A percentile compares a stretch with the other conserved stretches of the same genome.
Conservation (phyloP, 2,329 filamentous ascomycete species). For the Colletotrichum theobromicola region DNA sequence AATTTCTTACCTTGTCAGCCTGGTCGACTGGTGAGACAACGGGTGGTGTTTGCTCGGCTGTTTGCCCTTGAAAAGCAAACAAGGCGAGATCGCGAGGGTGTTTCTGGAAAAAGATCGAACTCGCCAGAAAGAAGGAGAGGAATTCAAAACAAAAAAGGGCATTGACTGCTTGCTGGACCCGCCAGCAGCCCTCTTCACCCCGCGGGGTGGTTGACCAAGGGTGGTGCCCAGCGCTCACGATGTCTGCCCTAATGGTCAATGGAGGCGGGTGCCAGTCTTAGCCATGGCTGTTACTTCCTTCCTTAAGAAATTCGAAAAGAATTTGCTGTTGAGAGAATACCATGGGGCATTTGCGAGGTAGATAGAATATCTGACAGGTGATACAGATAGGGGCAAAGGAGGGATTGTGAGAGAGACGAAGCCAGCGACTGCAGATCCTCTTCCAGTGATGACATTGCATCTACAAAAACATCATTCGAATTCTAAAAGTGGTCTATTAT, state of each 20-base stretch:
- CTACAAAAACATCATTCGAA: not conserved
- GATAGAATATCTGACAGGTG: accelerated
- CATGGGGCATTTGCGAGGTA: not conserved
- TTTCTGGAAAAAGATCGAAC: not conserved
- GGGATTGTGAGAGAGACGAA: not conserved
- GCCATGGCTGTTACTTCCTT: not conserved
- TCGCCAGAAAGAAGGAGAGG: not conserved
- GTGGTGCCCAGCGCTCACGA: not conserved
- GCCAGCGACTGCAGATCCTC: not conserved
- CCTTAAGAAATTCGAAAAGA: not conserved
- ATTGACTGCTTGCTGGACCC: not conserved
- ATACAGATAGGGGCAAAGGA: not conserved
- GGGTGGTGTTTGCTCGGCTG: not conserved
- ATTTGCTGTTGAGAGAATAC: not conserved
- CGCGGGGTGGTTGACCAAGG: not conserved
- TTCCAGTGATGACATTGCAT: too few relatives aligned
- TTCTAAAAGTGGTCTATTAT: too few relatives aligned
- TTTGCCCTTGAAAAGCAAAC: not conserved
- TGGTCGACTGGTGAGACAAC: not conserved
- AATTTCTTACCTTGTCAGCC: not conserved
- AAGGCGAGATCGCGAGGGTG: not conserved
- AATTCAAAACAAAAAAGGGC: not conserved
- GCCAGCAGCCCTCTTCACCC: not conserved
- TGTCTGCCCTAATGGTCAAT: not conserved
- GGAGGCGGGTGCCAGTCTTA: not conserved